Percentiles rank a stretch among this genome's conserved stretches.
Conservation (phyloP, 2,329 filamentous ascomycete genomes). For the Fusarium nurragi region DNA sequence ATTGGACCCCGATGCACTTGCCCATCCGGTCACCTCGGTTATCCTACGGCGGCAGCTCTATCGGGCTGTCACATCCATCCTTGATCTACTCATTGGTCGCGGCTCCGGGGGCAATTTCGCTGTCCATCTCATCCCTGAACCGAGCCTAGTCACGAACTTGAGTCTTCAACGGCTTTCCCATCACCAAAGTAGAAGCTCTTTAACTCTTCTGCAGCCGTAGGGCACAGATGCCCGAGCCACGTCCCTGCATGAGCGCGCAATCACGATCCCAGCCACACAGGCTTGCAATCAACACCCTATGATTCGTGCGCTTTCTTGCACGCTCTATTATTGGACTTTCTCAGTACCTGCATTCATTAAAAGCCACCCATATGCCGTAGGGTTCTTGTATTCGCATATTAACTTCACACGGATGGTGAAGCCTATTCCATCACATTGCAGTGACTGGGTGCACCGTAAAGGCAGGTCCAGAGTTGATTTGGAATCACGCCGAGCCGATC, state of each 20-base stretch:
- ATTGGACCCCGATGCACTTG: not conserved
- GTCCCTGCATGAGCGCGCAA: constrained; percentile 8
- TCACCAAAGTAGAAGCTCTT: constrained; percentile 10
- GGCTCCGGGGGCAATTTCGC: not conserved
- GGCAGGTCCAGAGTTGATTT: constrained; percentile 16
- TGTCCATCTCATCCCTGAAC: not conserved
- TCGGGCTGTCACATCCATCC: not conserved
- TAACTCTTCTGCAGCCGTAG: not conserved
- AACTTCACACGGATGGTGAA: not conserved
- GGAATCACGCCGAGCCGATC: constrained; percentile 15
- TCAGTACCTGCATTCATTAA: constrained; percentile 22
- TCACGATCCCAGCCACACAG: not conserved
- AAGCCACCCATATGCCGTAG: not conserved
- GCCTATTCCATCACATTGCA: not conserved
- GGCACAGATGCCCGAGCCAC: constrained; percentile 5
- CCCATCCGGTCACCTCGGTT: not conserved
- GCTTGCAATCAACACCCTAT: not conserved
- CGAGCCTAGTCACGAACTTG: not conserved
- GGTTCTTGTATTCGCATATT: not conserved
- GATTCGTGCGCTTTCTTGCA: constrained; percentile 17
- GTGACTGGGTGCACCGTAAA: not conserved
- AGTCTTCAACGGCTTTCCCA: not conserved
- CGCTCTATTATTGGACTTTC: constrained; percentile 17
- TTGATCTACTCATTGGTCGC: not conserved
- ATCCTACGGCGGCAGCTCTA: not conserved